phyloP scores from a whole-genome alignment of 1,284 basidiomycete species.

The Trichosporon sp. region DNA sequence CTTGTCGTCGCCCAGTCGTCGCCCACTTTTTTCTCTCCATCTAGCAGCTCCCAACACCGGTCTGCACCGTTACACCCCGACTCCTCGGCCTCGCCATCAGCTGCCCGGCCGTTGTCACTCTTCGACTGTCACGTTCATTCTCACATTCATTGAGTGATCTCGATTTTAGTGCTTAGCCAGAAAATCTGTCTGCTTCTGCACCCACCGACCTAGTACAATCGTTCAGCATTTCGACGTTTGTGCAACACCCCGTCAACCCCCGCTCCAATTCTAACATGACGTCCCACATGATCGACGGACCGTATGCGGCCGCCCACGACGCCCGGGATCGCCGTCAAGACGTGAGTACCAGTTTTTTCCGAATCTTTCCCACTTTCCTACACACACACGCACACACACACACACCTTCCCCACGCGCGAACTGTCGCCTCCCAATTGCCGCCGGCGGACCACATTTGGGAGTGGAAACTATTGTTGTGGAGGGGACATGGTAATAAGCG shows the following conservation, averaged over 20 bases:
- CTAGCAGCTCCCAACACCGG: too few species aligned
- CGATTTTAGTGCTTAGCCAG: too few species aligned
- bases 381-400: too few species aligned
- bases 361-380: background rate
- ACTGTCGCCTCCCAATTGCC: background rate
- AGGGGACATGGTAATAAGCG: background rate
- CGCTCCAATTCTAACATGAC: slow-evolving; percentile 13
- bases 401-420: too few species aligned
- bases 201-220: background rate
- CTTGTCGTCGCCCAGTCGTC: background rate
- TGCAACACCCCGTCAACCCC: slow-evolving; percentile 13
- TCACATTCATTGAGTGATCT: too few species aligned
- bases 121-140: too few species aligned
- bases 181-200: background rate
- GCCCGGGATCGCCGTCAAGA: slow-evolving; percentile 17
- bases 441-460: background rate
- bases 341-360: background rate
- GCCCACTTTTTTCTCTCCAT: too few species aligned
- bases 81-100: too few species aligned
- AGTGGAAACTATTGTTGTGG: slow-evolving; percentile 3
- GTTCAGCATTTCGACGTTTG: slow-evolving; percentile 6
- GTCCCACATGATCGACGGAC: slow-evolving; percentile 17
- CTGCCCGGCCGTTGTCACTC: too few species aligned
- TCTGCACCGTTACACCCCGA: too few species aligned
- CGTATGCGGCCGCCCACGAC: slow-evolving; percentile 10